A percentile compares a stretch with the other conserved stretches of the same genome.
Conservation (phyloP, 1,139 yeast species). For the Saccharomyces uvarum region DNA sequence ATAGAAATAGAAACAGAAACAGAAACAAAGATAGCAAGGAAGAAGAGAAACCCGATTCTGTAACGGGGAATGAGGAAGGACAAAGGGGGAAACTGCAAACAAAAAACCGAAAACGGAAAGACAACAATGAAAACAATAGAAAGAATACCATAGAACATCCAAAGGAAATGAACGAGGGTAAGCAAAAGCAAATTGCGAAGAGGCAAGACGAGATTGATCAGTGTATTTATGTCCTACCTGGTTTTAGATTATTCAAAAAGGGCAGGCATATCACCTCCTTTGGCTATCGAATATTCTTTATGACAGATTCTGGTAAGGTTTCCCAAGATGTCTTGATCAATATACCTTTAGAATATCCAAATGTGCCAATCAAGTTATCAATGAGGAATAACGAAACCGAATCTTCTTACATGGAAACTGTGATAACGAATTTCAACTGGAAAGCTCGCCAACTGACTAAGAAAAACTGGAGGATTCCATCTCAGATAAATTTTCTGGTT, state of each 20-base stretch:
- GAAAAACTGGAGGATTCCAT: constrained; percentile 4
- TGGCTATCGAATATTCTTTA: constrained; percentile 6
- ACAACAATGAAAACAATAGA: background rate
- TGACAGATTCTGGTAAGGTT: constrained; percentile 6
- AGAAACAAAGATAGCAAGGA: background rate
- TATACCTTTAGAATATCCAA: constrained; percentile 19
- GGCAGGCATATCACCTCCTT: constrained; percentile 14
- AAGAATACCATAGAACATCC: background rate
- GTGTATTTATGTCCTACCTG: constrained; percentile 10
- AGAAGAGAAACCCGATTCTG: background rate
- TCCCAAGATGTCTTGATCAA: constrained; percentile 8
- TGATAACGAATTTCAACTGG: constrained; percentile 7
- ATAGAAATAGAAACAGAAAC: background rate
- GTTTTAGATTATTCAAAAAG: constrained; percentile 13
- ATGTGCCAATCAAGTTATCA: constrained; percentile 11
- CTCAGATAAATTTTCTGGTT: constrained; percentile 13
- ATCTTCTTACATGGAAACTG: background rate
- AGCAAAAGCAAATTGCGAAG: background rate
- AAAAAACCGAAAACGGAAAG: background rate
- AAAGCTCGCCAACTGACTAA: constrained; percentile 6
- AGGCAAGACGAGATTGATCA: constrained; percentile 10
- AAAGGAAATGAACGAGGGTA: background rate
- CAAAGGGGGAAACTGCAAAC: background rate
- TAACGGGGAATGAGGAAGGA: background rate
- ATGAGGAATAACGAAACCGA: background rate